phyloP scores from a whole-genome alignment of 2,329 filamentous ascomycete species.

The Epichloe aotearoae region DNA sequence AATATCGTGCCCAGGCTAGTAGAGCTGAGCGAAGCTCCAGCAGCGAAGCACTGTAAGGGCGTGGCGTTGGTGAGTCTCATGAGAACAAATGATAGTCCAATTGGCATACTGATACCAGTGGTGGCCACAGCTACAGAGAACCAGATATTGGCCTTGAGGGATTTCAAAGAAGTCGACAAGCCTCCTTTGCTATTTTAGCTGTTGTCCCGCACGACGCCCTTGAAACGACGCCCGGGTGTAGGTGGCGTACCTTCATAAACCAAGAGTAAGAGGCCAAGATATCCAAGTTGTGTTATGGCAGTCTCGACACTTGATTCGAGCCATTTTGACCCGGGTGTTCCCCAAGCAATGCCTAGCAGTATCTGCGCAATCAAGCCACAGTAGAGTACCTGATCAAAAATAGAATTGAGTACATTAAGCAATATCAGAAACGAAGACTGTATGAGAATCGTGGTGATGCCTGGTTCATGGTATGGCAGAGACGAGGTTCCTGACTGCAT shows the following conservation, averaged over 20 bases:
- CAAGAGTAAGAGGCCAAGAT: constrained; percentile 57
- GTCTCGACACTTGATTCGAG: constrained; percentile 38
- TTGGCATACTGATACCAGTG: constrained; percentile 51
- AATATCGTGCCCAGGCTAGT: constrained; percentile 63
- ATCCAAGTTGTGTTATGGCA: constrained; percentile 52
- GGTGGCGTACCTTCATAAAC: constrained; percentile 50
- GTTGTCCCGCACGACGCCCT: neutral
- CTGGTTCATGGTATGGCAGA: constrained; percentile 49
- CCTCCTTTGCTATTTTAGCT: constrained; percentile 31
- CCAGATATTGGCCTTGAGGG: constrained; percentile 43
- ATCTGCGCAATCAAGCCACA: constrained; percentile 63
- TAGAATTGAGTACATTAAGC: constrained; percentile 44
- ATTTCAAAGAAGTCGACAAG: constrained; percentile 23
- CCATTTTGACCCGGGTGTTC: constrained; percentile 50
- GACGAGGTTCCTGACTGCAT: neutral
- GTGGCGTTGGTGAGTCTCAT: constrained; percentile 34
- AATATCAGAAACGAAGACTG: constrained; percentile 48
- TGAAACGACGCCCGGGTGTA: neutral
- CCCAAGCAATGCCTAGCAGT: constrained; percentile 57
- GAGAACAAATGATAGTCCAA: constrained; percentile 52
- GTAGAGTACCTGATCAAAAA: constrained; percentile 47
- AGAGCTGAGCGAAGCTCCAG: constrained; percentile 60
- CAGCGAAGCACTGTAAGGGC: constrained; percentile 52
- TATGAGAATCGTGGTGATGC: constrained; percentile 44
- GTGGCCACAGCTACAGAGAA: constrained; percentile 50